Base-by-base conservation (phyloP, 139 green algal genomes). In the Tetradesmus lagerheimii region DNA sequence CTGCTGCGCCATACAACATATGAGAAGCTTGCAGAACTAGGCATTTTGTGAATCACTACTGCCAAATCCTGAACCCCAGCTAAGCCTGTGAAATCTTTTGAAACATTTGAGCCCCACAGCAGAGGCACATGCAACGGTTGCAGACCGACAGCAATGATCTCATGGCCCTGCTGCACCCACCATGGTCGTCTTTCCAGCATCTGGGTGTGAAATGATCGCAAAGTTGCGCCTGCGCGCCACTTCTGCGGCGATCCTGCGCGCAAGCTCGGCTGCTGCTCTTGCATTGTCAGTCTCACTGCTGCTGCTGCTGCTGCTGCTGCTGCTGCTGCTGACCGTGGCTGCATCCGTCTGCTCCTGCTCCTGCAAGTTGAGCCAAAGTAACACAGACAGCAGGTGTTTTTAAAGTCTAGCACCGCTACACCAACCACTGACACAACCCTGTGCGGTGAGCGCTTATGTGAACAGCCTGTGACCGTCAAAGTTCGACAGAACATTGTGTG, bases 171-270 rank as follows among this genome's bases (percentile, higher is more conserved):
- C 57, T 71, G 57, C 57, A 71, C 57, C 9, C 37, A 87, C 88
- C 53, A 92, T 89, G 25, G 90, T 92, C 16, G 90, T 94, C 57
- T 94, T 94, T 8, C 91, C 91, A 15, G 91, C 91, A 88, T 91
- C 90, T 57, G 90, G 90, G 43, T 92, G 90, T 1, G 71, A 87
- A 4, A 92, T 96, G 88, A 97, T 97, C 45, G 95, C 95, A 91
- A 97, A 97, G 91, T 96, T 97, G 43, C 95, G 80, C 8, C 95
- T 91, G 37, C 92, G 88, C 0, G 38, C 66, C 1, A 97, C 95
- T 89, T 97, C 95, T 35, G 53, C 37, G 25, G 87, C 41, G 41
- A 94, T 90, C 62, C 91, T 77, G n/a, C 35, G 35, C 9, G 82
- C 57, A 20, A 88, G 57, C 34, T 57, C 34, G 3, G 27, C 37